Evolutionary conservation across 768 basidiomycete genomes (phyloP).

Genomic region (Trametopsis cervina): DNA sequence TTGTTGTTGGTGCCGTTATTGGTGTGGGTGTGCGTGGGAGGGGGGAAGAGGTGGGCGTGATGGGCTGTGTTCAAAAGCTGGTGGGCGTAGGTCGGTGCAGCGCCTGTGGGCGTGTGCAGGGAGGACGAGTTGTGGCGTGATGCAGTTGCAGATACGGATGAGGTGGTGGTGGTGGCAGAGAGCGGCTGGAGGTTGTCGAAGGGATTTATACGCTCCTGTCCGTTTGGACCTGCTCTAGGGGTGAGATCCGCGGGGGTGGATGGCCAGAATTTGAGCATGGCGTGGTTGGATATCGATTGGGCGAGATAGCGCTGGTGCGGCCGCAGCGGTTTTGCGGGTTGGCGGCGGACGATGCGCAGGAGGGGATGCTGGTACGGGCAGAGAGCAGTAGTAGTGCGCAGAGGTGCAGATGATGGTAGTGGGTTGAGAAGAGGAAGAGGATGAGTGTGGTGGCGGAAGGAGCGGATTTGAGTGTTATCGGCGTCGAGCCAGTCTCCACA

Average conservation of each 20-base stretch:
- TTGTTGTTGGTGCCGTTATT: too few species aligned
- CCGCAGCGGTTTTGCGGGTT: too few species aligned
- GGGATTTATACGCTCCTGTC: conserved; percentile 47
- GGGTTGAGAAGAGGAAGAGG: conserved; percentile 2
- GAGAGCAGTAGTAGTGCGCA: background rate
- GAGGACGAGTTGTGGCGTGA: background rate
- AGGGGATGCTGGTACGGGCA: conserved; percentile 15
- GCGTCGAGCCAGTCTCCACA: background rate
- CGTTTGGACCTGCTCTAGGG: conserved; percentile 40
- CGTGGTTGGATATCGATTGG: conserved; percentile 11
- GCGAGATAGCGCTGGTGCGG: background rate
- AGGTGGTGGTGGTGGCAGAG: conserved; percentile 25
- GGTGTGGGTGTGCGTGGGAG: too few species aligned
- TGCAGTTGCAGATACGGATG: conserved; percentile 23
- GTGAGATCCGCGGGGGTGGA: conserved; percentile 37
- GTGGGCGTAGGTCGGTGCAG: conserved; percentile 19
- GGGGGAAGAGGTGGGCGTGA: conserved; percentile 26
- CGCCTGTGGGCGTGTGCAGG: conserved; percentile 6
- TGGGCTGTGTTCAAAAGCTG: conserved; percentile 24
- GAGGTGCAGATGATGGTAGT: background rate
- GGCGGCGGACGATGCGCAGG: conserved; percentile 13
- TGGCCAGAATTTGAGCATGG: conserved; percentile 71
- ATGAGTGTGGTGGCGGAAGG: conserved; percentile 3
- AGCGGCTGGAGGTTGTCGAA: conserved; percentile 42
- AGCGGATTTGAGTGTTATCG: conserved; percentile 1